Conservation (phyloP, 2,329 filamentous ascomycete genomes). For the Coleophoma crateriformis region DNA sequence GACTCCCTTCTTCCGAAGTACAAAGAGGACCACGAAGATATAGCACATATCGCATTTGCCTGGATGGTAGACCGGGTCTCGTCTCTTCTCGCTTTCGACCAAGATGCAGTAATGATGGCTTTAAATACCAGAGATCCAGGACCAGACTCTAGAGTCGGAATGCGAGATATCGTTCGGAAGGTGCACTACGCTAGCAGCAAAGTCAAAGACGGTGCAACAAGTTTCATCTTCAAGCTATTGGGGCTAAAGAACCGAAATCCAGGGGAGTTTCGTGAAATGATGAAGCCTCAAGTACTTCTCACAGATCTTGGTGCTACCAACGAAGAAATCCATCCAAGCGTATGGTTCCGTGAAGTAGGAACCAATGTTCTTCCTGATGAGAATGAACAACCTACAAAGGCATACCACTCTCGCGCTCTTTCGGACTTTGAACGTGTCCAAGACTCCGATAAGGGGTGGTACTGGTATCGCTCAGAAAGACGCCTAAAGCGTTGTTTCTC, state of each 20-base stretch:
- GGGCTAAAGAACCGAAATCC: background rate
- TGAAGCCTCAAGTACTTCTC: background rate
- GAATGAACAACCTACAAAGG: background rate
- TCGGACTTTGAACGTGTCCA: background rate
- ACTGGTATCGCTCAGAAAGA: background rate
- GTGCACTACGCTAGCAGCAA: background rate
- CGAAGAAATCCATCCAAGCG: conserved; percentile 1
- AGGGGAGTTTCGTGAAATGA: background rate
- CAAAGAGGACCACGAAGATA: background rate
- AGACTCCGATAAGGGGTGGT: background rate
- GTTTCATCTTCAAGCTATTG: background rate
- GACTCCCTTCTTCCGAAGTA: background rate
- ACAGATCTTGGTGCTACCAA: background rate
- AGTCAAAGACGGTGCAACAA: background rate
- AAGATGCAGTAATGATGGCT: background rate
- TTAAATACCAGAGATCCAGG: background rate
- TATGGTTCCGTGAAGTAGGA: background rate
- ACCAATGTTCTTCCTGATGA: background rate
- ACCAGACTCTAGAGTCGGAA: background rate
- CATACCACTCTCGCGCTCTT: background rate
- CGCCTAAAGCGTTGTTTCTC: background rate
- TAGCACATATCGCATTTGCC: conserved; percentile 1
- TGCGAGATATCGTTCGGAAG: background rate
- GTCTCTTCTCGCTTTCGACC: background rate
- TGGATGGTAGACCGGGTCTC: background rate